These are phyloP conservation scores for Flaveria floridana DNA, from an alignment of 140 eudicot species.

Conservation along the genomic window DNA sequence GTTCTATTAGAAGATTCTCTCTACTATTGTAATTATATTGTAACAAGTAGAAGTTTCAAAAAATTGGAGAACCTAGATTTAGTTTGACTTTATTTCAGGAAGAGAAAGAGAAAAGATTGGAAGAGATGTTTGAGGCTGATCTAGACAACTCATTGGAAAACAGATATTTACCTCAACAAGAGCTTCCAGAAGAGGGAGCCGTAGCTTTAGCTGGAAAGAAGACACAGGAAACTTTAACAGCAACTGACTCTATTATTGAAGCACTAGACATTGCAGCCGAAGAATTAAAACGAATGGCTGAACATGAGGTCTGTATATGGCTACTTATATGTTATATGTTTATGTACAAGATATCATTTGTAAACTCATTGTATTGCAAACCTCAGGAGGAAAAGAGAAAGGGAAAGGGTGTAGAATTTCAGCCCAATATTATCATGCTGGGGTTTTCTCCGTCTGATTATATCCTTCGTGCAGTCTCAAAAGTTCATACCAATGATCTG, in stretches of 20 bases:
- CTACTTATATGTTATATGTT: not conserved
- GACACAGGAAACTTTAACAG: constrained; percentile 80
- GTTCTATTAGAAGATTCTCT: not conserved
- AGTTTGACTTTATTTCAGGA: constrained; percentile 50
- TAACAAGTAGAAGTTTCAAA: not conserved
- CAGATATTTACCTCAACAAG: constrained; percentile 72
- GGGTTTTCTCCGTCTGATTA: constrained; percentile 72
- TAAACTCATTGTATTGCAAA: not conserved
- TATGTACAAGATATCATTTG: not conserved
- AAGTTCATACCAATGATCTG: constrained; percentile 80
- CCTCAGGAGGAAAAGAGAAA: constrained; percentile 69
- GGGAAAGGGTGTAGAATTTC: constrained; percentile 56
- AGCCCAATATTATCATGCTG: constrained; percentile 65
- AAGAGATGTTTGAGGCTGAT: constrained; percentile 91
- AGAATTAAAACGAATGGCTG: constrained; percentile 77
- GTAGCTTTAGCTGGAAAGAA: constrained; percentile 87
- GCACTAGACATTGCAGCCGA: constrained; percentile 80
- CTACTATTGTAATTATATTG: not conserved
- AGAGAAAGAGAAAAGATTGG: constrained; percentile 94
- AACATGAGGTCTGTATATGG: constrained; percentile 57
- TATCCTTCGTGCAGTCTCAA: constrained; percentile 75
- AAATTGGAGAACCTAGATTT: not conserved
- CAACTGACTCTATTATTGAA: constrained; percentile 83
- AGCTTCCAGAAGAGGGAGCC: constrained; percentile 95
- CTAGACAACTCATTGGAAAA: constrained; percentile 65